Conservation (phyloP, 2,329 filamentous ascomycete species). For the Ceratocystis variospora region DNA sequence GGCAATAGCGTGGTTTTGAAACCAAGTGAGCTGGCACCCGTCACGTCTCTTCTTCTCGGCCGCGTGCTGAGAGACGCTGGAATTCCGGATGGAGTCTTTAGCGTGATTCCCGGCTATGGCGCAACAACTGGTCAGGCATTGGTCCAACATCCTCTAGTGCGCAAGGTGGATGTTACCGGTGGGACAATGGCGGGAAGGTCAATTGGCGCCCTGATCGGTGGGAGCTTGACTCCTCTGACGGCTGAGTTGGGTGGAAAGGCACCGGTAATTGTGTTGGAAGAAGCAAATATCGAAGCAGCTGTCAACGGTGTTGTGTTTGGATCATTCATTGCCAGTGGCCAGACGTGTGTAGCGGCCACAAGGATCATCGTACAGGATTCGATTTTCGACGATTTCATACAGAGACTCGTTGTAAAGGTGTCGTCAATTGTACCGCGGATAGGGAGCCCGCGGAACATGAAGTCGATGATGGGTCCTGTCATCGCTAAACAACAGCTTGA, state of each 20-base stretch:
- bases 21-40: slow-evolving; percentile 39
- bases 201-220: slow-evolving; percentile 56
- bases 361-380: slow-evolving; percentile 43
- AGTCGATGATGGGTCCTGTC: slow-evolving; percentile 33
- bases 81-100: slow-evolving; percentile 62
- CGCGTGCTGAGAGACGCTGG: slow-evolving; percentile 55
- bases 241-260: slow-evolving; percentile 56
- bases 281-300: slow-evolving; percentile 49
- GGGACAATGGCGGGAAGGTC: slow-evolving; percentile 54
- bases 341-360: slow-evolving; percentile 47
- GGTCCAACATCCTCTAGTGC: slow-evolving; percentile 51
- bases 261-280: slow-evolving; percentile 50
- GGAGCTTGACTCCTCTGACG: slow-evolving; percentile 48
- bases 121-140: slow-evolving; percentile 53
- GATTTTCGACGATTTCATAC: slow-evolving; percentile 41
- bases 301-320: slow-evolving; percentile 37
- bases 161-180: slow-evolving; percentile 66
- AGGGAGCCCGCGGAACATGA: slow-evolving; percentile 26
- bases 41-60: slow-evolving; percentile 28
- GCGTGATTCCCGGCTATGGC: slow-evolving; percentile 58
- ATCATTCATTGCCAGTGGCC: slow-evolving; percentile 41
- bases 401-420: slow-evolving; percentile 40
- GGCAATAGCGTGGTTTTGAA: slow-evolving; percentile 41
- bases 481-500: slow-evolving; percentile 23
- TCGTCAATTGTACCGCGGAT: slow-evolving; percentile 29